phyloP scores from a whole-genome alignment of 352 stramenopile species.

The Pythium vanterpoolii region DNA sequence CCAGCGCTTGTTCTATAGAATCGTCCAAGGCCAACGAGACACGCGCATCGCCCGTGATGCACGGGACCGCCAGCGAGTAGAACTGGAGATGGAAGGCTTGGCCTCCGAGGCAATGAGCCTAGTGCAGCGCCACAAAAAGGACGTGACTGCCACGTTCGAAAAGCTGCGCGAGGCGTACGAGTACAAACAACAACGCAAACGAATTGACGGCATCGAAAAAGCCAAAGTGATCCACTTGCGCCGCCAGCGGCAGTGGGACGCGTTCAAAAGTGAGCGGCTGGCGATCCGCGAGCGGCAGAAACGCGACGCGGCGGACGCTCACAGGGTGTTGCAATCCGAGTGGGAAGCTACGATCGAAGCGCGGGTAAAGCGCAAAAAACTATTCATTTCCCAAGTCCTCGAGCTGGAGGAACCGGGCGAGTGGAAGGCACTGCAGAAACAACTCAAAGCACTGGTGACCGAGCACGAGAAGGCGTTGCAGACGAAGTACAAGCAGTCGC shows the following conservation, averaged over 20 bases:
- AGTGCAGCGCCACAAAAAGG: slow-evolving; percentile 32
- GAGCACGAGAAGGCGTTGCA: slow-evolving; percentile 36
- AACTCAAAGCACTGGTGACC: slow-evolving; percentile 33
- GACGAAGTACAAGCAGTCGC: slow-evolving; percentile 44
- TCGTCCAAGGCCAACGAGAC: slow-evolving; percentile 28
- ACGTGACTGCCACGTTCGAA: slow-evolving; percentile 51
- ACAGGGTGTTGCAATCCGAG: slow-evolving; percentile 35
- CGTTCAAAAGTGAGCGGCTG: slow-evolving; percentile 38
- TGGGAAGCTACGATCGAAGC: slow-evolving; percentile 44
- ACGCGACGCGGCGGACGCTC: slow-evolving; percentile 29
- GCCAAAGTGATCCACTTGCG: slow-evolving; percentile 51
- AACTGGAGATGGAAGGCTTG: slow-evolving; percentile 45
- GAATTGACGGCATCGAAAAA: slow-evolving; percentile 58
- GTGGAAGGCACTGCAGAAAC: slow-evolving; percentile 39
- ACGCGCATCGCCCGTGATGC: slow-evolving; percentile 27
- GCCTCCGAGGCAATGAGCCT: slow-evolving; percentile 30
- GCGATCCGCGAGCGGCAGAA: slow-evolving; percentile 43
- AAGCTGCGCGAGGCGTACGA: slow-evolving; percentile 45
- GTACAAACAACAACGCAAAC: slow-evolving; percentile 37
- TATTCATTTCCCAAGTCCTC: slow-evolving; percentile 50
- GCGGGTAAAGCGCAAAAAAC: slow-evolving; percentile 16
- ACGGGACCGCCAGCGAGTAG: slow-evolving; percentile 20
- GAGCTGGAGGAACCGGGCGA: slow-evolving; percentile 49
- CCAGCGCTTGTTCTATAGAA: slow-evolving; percentile 37
- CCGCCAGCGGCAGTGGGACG: slow-evolving; percentile 58